Base-by-base conservation (phyloP, 306 rosid species). In the Trifolium subterraneum region DNA sequence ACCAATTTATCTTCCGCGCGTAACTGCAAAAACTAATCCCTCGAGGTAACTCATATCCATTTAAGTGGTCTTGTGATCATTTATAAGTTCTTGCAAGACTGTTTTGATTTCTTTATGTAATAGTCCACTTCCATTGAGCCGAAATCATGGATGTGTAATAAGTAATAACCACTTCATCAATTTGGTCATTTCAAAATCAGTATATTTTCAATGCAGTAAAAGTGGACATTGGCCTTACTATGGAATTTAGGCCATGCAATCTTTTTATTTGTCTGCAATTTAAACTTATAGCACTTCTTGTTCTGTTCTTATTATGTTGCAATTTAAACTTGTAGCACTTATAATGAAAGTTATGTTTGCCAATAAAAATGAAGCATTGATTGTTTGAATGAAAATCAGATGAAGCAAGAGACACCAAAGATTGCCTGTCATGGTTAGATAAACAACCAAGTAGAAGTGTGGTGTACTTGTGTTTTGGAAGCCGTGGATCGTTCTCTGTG, bases 401-500 rank as follows among this genome's bases (percentile, higher is more conserved):
- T n/a, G 80, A 18, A 22, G 64, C 20, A 55, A 45, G 2, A 2
- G 63, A 44, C 2, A 63, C 7, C 23, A 61, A 68, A 74, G 12
- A 68, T 15, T 81, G 77, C 27, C 47, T 76, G 70, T n/a, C 65
- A 45, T 81, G 84, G 84, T 9, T 81, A 25, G 78, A 81, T 42
- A 41, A 70, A 18, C 84, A 76, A 64, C 78, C 74, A 0, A 70
- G 60, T 5, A 71, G 41, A 71, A 81, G 81, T 7, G 84, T 81
- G 5, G 70, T 81, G 70, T 81, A 52, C 51, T 27, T 81, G 1
- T 81, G 84, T 64, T 81, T 81, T 1, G 84, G 84, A 70, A 81
- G 84, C 50, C 70, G 84, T 6, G 47, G 50, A 47, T 6, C 39
- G 19, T 59, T 59, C 10, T 25, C 64, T 4, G 6, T 59, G 39